A percentile compares a stretch with the other conserved stretches of the same genome.
Conservation (phyloP, 805 yeast genomes). For the Sporopachydermia quercuum region DNA sequence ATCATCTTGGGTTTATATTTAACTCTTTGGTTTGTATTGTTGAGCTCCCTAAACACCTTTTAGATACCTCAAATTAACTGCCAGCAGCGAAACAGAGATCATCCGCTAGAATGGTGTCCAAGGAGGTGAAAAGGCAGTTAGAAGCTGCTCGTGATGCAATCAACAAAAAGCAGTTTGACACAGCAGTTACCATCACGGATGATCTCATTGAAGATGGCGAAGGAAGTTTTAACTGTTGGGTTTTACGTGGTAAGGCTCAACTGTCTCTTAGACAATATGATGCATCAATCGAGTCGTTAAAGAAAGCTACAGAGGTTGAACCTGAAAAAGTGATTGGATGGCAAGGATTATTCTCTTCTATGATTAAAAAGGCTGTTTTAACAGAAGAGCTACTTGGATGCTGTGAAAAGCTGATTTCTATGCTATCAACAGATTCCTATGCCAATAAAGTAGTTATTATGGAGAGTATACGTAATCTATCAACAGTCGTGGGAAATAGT, state of each 20-base stretch:
- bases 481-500: background rate
- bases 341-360: conserved; percentile 56
- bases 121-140: conserved; percentile 34
- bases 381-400: background rate
- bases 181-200: conserved; percentile 14
- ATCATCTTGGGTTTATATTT: no score
- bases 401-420: background rate
- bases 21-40: no score
- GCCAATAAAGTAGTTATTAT: background rate
- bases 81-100: no score
- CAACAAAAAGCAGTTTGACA: conserved; percentile 23
- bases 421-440: background rate
- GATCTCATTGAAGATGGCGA: conserved; percentile 35
- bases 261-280: conserved; percentile 19
- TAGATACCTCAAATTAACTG: no score
- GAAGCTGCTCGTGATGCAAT: conserved; percentile 28
- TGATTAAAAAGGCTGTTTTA: background rate
- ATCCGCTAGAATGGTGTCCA: no score
- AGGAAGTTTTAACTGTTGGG: conserved; percentile 23
- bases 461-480: background rate
- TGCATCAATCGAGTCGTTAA: conserved; percentile 33
- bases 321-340: conserved; percentile 44
- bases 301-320: conserved; percentile 27
- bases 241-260: conserved; percentile 10
- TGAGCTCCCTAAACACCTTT: no score